phyloP scores from a whole-genome alignment of 352 stramenopile genomes.

The Phytophthora cryptogea region DNA sequence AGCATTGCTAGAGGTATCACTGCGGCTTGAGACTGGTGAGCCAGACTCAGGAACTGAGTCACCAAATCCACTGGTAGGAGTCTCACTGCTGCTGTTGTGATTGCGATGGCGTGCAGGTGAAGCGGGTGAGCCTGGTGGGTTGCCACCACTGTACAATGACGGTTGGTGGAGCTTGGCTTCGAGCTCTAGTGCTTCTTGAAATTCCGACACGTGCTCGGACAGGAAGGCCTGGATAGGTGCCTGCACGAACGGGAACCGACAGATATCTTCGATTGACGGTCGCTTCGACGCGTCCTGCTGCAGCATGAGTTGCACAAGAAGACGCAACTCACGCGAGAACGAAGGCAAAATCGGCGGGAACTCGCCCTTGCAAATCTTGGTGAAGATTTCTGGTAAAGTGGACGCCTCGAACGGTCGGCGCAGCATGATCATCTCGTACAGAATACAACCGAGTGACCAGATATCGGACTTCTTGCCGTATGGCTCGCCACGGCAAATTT shows the following conservation, averaged over 20 bases:
- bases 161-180: constrained; percentile 89
- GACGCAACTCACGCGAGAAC: constrained; percentile 80
- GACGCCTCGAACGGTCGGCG: constrained; percentile 83
- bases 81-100: constrained; percentile 52
- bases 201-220: constrained; percentile 84
- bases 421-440: constrained; percentile 92
- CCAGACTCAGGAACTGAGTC: constrained; percentile 32
- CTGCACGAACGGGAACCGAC: constrained; percentile 87
- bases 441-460: constrained; percentile 88
- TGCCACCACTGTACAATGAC: constrained; percentile 60
- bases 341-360: constrained; percentile 79
- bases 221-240: constrained; percentile 84
- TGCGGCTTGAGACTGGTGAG: constrained; percentile 49
- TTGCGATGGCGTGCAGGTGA: constrained; percentile 54
- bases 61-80: constrained; percentile 34
- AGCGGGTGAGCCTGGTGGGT: constrained; percentile 38
- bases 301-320: constrained; percentile 89
- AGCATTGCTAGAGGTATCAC: constrained; percentile 50
- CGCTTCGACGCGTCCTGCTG: constrained; percentile 87
- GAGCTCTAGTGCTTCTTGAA: constrained; percentile 84
- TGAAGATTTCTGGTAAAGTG: constrained; percentile 85
- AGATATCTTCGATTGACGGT: constrained; percentile 90
- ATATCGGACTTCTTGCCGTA: constrained; percentile 92
- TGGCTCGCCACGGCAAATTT: constrained; percentile 86
- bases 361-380: constrained; percentile 88